These are phyloP conservation scores for Penicillium parvum DNA, from an alignment of 495 filamentous ascomycete species.

Conservation along the genomic window DNA sequence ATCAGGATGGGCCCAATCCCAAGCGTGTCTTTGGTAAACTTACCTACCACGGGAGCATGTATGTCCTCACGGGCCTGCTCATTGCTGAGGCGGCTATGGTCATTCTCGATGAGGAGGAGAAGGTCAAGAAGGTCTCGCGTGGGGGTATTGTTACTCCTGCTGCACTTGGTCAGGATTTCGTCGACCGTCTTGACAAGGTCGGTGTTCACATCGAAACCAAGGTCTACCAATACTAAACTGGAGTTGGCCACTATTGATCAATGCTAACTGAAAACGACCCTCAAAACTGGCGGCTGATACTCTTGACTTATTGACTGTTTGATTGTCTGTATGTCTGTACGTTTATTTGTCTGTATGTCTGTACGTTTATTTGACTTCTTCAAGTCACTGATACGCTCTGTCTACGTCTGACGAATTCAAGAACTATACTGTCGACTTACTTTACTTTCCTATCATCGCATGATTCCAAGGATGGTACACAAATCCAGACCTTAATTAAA, in stretches of 20 bases:
- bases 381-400: not conserved
- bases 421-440: not conserved
- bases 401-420: not conserved
- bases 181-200: constrained; percentile 62
- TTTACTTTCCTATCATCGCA: too few species aligned
- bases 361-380: not conserved
- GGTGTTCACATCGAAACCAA: constrained; percentile 60
- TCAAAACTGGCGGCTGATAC: not conserved
- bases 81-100: constrained; percentile 67
- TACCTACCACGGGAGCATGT: constrained; percentile 57
- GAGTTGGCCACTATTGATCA: too few species aligned
- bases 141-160: constrained; percentile 80
- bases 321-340: too few species aligned
- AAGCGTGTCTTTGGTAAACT: constrained; percentile 57
- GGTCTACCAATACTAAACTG: constrained; percentile 30
- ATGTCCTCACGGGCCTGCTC: constrained; percentile 64
- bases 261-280: too few species aligned
- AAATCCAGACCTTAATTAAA: too few species aligned
- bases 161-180: constrained; percentile 70
- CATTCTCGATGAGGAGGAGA: constrained; percentile 60
- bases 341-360: not conserved
- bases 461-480: too few species aligned
- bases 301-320: too few species aligned
- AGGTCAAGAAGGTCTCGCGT: constrained; percentile 50
- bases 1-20: constrained; percentile 37